These are phyloP conservation scores for Rhynchospora breviuscula DNA, from an alignment of 176 grass and related monocot species.

Conservation along the genomic window DNA sequence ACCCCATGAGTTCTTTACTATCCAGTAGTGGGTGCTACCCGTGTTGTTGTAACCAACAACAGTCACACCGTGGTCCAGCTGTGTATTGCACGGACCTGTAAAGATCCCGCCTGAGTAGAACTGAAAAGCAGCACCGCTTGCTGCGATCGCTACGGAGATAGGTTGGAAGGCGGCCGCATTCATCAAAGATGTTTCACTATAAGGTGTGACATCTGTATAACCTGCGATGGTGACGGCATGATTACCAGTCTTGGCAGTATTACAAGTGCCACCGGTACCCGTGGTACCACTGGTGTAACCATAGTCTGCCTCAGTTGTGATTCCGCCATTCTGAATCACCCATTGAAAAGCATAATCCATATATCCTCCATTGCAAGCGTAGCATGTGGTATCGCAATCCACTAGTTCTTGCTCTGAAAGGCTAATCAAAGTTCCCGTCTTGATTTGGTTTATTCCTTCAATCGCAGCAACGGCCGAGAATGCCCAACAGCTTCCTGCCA, in stretches of 20 bases:
- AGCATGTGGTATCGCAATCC: not conserved
- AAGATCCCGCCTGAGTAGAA: conserved; percentile 6
- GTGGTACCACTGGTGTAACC: too few relatives aligned
- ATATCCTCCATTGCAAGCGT: not conserved
- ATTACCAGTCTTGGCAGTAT: too few relatives aligned
- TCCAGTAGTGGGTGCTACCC: not conserved
- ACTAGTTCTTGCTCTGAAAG: conserved; percentile 22
- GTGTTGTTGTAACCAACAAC: conserved; percentile 8
- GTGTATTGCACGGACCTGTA: not conserved
- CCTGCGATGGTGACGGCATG: not conserved
- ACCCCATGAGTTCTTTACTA: conserved; percentile 20
- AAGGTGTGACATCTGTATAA: not conserved
- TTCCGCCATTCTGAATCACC: not conserved
- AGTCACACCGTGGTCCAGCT: conserved; percentile 3
- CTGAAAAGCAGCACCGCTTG: not conserved
- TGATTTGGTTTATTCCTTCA: conserved; percentile 20
- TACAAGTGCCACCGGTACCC: too few relatives aligned
- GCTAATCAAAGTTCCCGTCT: not conserved
- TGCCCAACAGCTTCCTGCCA: conserved; percentile 21
- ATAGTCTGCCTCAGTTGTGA: not conserved
- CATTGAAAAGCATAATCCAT: not conserved
- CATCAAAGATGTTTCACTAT: not conserved
- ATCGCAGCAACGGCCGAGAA: conserved; percentile 18
- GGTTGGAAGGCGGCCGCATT: not conserved
- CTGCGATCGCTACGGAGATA: conserved; percentile 7